phyloP scores from a whole-genome alignment of 768 basidiomycete species.

The Russula sp. region DNA sequence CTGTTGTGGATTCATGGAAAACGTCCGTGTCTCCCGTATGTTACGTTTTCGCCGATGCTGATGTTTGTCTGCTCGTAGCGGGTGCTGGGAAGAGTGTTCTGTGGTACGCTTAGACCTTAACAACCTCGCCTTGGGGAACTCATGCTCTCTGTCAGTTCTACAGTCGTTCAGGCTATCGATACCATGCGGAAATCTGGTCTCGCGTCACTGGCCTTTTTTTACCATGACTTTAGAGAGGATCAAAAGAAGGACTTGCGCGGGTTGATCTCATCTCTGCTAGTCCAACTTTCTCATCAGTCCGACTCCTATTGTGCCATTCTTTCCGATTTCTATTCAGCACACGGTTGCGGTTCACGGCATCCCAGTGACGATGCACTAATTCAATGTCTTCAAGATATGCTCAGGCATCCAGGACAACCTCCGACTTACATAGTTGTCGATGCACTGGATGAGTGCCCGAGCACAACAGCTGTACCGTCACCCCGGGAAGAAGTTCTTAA shows the following conservation, averaged over 20 bases:
- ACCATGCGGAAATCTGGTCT: background rate
- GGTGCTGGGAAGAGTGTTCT: background rate
- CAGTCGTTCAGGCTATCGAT: background rate
- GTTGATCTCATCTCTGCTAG: background rate
- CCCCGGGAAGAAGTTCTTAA: background rate
- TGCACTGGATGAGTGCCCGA: too few relatives aligned
- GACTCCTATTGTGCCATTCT: too few relatives aligned
- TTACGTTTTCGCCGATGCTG: background rate
- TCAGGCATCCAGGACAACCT: background rate
- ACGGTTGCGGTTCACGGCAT: too few relatives aligned
- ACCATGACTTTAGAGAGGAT: background rate
- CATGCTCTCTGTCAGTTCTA: background rate
- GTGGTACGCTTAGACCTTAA: background rate
- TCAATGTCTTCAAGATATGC: background rate
- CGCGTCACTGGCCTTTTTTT: background rate
- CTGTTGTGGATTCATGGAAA: too few relatives aligned
- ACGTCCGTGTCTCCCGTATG: too few relatives aligned
- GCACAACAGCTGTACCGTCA: background rate
- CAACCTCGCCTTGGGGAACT: background rate
- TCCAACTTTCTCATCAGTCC: background rate
- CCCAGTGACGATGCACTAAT: background rate
- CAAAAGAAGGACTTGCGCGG: background rate
- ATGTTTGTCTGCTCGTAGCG: background rate
- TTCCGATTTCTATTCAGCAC: too few relatives aligned
- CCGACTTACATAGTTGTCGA: too few relatives aligned